Base-by-base conservation (phyloP, 192 early-diverging fungal genomes). In the Podila epigama region DNA sequence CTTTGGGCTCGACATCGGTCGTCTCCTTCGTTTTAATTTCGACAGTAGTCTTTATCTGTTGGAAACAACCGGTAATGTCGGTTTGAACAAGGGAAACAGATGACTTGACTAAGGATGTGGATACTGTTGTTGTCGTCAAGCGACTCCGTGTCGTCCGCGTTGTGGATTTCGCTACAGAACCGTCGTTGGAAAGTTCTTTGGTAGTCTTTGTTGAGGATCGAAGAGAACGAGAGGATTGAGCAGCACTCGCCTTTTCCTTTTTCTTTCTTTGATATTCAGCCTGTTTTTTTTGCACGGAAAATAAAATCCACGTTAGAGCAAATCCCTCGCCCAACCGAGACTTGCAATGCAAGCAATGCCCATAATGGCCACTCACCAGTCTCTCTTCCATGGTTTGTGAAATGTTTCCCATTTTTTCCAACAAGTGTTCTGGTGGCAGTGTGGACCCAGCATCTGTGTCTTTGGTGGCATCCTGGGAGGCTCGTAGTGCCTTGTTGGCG, bases 321-420 rank as follows among this genome's bases (percentile, higher is more conserved):
- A n/a, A n/a, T n/a, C n/a, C n/a, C n/a, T n/a, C n/a, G n/a, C n/a
- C n/a, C 44, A 48, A 25, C 20, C 11, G 13, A n/a, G 6, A 11
- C 16, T 44, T 18, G 44, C 44, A 22, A 22, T 20, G 20, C 44
- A 18, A 48, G 25, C 37, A 39, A 48, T 48, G 44, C 16, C 5
- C 20, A 27, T 54, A 54, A 53, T 32, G 16, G n/a, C n/a, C n/a
- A n/a, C n/a, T 32, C 68, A 75, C 72, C 51, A 75, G 37, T 27
- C 63, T 75, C 54, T 75, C 59, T 15, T 75, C 72, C 65, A 75
- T 68, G 8, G 66, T 57, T 32, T 48, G 55, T 1, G 41, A 29
- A 11, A 60, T 31, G 0, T 28, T 29, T 15, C 53, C 65, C 27
- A 41, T 39, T 29, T 34, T 66, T 22, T 61, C 39, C 42, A 73